Conservation (phyloP, 352 stramenopile genomes). For the Phytophthora hybrid region DNA sequence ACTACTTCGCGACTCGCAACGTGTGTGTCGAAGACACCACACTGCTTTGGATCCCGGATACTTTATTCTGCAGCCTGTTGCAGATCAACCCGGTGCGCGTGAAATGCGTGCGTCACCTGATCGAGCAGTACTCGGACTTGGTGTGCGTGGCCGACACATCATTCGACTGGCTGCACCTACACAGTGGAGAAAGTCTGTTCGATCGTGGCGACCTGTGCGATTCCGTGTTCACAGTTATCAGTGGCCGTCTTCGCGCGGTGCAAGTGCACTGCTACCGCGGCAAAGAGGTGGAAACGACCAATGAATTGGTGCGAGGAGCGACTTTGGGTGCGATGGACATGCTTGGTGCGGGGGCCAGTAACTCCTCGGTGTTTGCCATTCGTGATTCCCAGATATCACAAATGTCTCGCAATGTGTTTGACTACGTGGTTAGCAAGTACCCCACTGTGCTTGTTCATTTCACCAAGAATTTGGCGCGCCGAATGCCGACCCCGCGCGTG, state of each 20-base stretch:
- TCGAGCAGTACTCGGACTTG: conserved; percentile 77
- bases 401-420: conserved; percentile 88
- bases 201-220: conserved; percentile 79
- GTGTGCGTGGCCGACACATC: conserved; percentile 80
- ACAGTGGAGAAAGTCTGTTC: conserved; percentile 84
- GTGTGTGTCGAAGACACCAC: conserved; percentile 58
- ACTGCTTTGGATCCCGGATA: conserved; percentile 66
- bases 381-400: conserved; percentile 89
- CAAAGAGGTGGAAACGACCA: conserved; percentile 80
- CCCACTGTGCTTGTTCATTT: conserved; percentile 83
- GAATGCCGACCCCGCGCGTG: conserved; percentile 55
- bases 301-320: conserved; percentile 80
- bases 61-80: conserved; percentile 65
- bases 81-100: conserved; percentile 61
- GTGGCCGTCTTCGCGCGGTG: conserved; percentile 75
- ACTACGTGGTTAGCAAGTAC: conserved; percentile 79
- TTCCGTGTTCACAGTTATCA: conserved; percentile 86
- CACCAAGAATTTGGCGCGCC: conserved; percentile 76
- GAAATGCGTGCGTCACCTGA: conserved; percentile 64
- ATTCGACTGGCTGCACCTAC: conserved; percentile 87
- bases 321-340: conserved; percentile 88
- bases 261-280: conserved; percentile 69
- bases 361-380: conserved; percentile 87
- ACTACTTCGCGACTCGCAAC: conserved; percentile 47
- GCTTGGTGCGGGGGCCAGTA: conserved; percentile 73